Evolutionary conservation across 106 monocot genomes (phyloP), one percentile per base, ranked within the genome.

Genomic region (Chionographis japonica): DNA sequence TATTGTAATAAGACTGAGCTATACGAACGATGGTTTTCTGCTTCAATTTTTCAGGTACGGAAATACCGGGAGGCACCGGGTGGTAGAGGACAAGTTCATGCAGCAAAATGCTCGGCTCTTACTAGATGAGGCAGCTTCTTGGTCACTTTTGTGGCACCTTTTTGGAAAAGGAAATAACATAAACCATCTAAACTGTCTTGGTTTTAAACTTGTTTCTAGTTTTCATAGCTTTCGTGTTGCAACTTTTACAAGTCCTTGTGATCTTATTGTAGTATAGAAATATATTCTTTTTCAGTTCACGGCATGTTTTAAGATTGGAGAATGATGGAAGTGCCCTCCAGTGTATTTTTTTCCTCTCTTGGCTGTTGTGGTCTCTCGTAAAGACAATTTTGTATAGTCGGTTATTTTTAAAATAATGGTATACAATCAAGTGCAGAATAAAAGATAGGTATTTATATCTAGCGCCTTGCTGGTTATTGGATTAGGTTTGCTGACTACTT

Each of bases 141-240:
- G 98, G 98, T 98, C 98, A 63, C 93, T 98, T 74, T 62, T 98
- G 71, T 98, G 98, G 98, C 85, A 85, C 85, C 90, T 98, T 16
- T 98, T 93, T 83, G 98, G 98, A 49, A 98, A 98, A 98, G 89
- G 93, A 69, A 86, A 72, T 80, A 60, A 68, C 75, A 54, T 68
- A n/a, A 54, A 56, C 81, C 73, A 62, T 66, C 39, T 75, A 52
- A 12, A 40, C 0, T 50, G 4, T 12, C 18, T 63, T 68, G 40
- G 35, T 46, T 63, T 69, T 65, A 59, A 62, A 62, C 58, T 50
- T 17, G 15, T 40, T 37, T 62, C 16, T 75, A 0, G 20, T 60
- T 16, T 69, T 66, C 51, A 66, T 52, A 37, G 52, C 40, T 66
- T 36, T n/a, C 58, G 14, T 41, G 16, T 40, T 67, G 8, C 4